Evolutionary conservation across 2,329 filamentous ascomycete genomes (phyloP), one percentile per base, ranked within the genome.

Genomic region (Shiraia bambusicola): DNA sequence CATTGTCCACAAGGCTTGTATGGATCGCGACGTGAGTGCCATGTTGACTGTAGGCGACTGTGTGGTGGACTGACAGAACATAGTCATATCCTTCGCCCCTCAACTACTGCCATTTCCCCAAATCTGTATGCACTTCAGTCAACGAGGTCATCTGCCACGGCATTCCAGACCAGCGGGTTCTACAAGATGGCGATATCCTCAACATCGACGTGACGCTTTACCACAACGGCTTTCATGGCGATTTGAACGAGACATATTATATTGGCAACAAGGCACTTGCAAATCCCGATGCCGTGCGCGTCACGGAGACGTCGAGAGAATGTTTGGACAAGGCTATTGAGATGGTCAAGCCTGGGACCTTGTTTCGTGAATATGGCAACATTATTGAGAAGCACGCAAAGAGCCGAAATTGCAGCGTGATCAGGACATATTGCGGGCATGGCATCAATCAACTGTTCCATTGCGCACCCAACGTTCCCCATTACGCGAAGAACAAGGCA

Each of bases 121-220:
- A 98, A 74, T 98, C 93, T 0, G 88, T 96, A 49, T 98, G 93
- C 72, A 97, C 92, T 3, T 97, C 92, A 2, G 74, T 88, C 35
- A 98, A 98, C 75, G 93, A 98, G 72, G 87, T 95, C 52, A 97
- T 98, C 69, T 98, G 93, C 75, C 93, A 98, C 76, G 93, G 93
- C 38, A 98, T 98, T 51, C 93, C 93, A 12, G 93, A 98, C 63
- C 83, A 95, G 67, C 83, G 93, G 40, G 77, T 87, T 6, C 78
- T 98, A 1, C 72, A 89, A 50, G 92, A 98, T 56, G 93, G 93
- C 49, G 93, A 98, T 62, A 97, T 98, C 53, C 75, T 98, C 63
- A 98, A 98, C 73, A 90, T 98, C 54, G 93, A 98, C 59, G 88
- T 98, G 4, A 91, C 90, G 1, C 75, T 98, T 30, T 98, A 94